Conservation (phyloP, 495 filamentous ascomycete species). For the Cladorrhinum samala region DNA sequence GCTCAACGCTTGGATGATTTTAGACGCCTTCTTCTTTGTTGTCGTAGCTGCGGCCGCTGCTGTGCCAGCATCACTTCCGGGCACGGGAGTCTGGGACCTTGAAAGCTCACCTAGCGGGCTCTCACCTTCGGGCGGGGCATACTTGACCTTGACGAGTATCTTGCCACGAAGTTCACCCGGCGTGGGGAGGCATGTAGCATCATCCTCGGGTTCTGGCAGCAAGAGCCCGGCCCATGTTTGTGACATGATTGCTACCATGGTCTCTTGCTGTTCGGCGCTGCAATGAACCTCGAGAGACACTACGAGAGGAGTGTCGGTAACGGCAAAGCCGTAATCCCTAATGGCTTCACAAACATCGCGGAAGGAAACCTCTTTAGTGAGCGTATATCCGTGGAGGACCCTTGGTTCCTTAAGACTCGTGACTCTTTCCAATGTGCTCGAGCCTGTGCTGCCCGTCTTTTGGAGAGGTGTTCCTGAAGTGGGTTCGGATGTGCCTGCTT, state of each 20-base stretch:
- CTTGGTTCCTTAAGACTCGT: conserved; percentile 52
- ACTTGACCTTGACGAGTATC: conserved; percentile 90
- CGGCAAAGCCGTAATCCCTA: conserved; percentile 68
- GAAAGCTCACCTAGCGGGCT: neutral
- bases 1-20: conserved; percentile 69
- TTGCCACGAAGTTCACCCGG: conserved; percentile 62
- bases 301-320: conserved; percentile 69
- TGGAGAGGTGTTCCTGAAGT: neutral
- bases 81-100: neutral
- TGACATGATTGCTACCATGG: conserved; percentile 84
- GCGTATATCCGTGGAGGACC: conserved; percentile 83
- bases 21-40: conserved; percentile 52
- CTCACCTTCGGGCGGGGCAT: conserved; percentile 43
- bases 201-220: conserved; percentile 50
- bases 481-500: neutral
- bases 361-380: conserved; percentile 82
- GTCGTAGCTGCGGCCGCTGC: conserved; percentile 25
- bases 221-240: conserved; percentile 68
- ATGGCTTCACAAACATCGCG: conserved; percentile 77
- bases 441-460: conserved; percentile 23
- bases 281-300: conserved; percentile 89
- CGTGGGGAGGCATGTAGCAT: conserved; percentile 51
- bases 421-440: conserved; percentile 9
- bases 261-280: conserved; percentile 66
- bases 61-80: conserved; percentile 12